phyloP scores from a whole-genome alignment of 2,329 filamentous ascomycete species.

The Beauveria caledonica region DNA sequence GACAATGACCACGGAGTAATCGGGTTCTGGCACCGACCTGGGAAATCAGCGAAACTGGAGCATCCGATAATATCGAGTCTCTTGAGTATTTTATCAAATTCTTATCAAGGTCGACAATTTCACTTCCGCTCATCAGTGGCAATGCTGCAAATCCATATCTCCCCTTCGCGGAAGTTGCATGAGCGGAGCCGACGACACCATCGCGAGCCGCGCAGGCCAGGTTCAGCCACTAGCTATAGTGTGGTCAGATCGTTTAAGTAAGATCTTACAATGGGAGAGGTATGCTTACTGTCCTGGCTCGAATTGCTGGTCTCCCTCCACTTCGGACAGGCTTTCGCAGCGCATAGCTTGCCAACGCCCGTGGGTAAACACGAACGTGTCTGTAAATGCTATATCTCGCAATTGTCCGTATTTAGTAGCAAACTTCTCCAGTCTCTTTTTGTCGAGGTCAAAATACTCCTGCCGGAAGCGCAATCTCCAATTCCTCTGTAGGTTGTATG shows the following conservation, averaged over 20 bases:
- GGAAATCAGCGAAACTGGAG: slow-evolving; percentile 40
- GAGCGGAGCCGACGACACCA: slow-evolving; percentile 39
- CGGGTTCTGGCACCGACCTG: slow-evolving; percentile 42
- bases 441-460: slow-evolving; percentile 38
- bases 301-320: slow-evolving; percentile 34
- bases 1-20: slow-evolving; percentile 41
- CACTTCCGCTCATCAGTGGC: slow-evolving; percentile 43
- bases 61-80: slow-evolving; percentile 35
- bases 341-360: slow-evolving; percentile 30
- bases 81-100: slow-evolving; percentile 35
- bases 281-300: slow-evolving; percentile 41
- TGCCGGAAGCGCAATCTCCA: slow-evolving; percentile 38
- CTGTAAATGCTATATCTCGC: slow-evolving; percentile 32
- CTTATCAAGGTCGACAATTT: slow-evolving; percentile 29
- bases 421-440: slow-evolving; percentile 31
- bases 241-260: background rate
- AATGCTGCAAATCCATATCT: slow-evolving; percentile 38
- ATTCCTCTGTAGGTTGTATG: slow-evolving; percentile 26
- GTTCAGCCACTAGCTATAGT: slow-evolving; percentile 48
- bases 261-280: background rate
- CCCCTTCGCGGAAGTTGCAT: slow-evolving; percentile 38
- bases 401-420: slow-evolving; percentile 28
- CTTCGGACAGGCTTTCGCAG: slow-evolving; percentile 28
- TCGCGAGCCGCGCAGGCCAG: slow-evolving; percentile 48
- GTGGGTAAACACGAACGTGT: slow-evolving; percentile 20